Conservation (phyloP, 73 alveolate species). For the Paramecium sonneborni region DNA sequence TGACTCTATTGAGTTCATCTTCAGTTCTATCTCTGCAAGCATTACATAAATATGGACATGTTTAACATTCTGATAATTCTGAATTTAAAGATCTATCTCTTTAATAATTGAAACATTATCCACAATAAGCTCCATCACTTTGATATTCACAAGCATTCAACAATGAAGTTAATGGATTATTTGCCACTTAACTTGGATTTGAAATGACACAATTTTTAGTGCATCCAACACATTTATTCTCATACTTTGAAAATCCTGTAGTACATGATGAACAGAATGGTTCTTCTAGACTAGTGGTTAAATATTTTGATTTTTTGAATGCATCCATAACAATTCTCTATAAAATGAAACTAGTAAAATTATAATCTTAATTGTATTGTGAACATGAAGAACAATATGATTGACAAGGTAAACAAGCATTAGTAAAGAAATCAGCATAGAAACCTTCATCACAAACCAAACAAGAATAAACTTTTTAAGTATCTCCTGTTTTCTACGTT, state of each 20-base stretch:
- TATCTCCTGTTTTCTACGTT: neutral
- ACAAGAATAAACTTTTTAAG: neutral
- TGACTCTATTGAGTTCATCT: conserved; percentile 15
- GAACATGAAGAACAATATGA: neutral
- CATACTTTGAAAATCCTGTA: neutral
- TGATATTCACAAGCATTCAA: neutral
- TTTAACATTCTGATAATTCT: neutral
- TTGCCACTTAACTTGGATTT: neutral
- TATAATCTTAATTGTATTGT: neutral
- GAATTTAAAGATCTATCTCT: neutral
- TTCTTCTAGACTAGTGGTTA: neutral
- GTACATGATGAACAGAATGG: conserved; percentile 1
- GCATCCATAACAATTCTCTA: neutral
- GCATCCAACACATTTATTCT: neutral
- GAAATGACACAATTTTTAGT: neutral
- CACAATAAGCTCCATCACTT: conserved; percentile 1
- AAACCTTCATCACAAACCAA: conserved; percentile 7
- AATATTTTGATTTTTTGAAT: neutral
- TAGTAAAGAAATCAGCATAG: conserved; percentile 38
- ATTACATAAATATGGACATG: neutral
- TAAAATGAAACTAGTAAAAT: neutral
- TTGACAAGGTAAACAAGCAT: neutral
- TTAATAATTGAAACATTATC: neutral
- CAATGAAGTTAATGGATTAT: neutral
- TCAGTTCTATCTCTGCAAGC: conserved; percentile 36